Evolutionary conservation across 176 grass and related monocot species (phyloP), one percentile per base, ranked within the genome.

Genomic region (Musa itinerans): DNA sequence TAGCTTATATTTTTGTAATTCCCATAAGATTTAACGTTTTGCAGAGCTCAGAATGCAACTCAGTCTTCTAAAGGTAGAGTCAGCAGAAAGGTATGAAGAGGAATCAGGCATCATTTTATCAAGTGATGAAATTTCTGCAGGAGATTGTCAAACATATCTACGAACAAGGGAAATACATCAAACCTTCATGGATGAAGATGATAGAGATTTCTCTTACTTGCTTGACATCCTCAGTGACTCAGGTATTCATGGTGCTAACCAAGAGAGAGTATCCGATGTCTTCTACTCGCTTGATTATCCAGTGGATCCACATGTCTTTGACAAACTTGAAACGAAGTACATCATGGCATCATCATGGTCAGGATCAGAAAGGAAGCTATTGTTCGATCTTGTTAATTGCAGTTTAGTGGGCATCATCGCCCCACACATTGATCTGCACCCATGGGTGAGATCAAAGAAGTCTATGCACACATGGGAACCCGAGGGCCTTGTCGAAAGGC

Each of bases 1-100:
- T 16, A 25, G 8, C 48, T 26, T 15, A 50, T 56, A 65, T 78
- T 43, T 29, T 29, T 11, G 11, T 22, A n/a, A 78, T 14, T 69
- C 4, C 34, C 69, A 20, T 43, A n/a, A 65, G 67, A 75, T 85
- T 81, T 20, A 49, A 65, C 51, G 77, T 84, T 78, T 84, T 82
- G 21, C 84, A 99, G 95, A 90, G 75, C 83, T 99, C 25, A 82
- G 95, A 80, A 86, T 92, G 91, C 95, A 99, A 88, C 95, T 99
- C 74, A 85, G 65, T 68, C 85, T 94, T 87, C 88, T 99, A 65
- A 99, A 92, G 82, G 77, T 79, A 76, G 91, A 91, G 80, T 83
- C 88, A 20, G 84, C 70, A 1, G 79, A 82, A 12, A 62, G 29
- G 43, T 27, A 52, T 74, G 83, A 23, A 83, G 86, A 92, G 2